Evolutionary conservation across 2,329 filamentous ascomycete genomes (phyloP).

Genomic region (Colletotrichum tanaceti): DNA sequence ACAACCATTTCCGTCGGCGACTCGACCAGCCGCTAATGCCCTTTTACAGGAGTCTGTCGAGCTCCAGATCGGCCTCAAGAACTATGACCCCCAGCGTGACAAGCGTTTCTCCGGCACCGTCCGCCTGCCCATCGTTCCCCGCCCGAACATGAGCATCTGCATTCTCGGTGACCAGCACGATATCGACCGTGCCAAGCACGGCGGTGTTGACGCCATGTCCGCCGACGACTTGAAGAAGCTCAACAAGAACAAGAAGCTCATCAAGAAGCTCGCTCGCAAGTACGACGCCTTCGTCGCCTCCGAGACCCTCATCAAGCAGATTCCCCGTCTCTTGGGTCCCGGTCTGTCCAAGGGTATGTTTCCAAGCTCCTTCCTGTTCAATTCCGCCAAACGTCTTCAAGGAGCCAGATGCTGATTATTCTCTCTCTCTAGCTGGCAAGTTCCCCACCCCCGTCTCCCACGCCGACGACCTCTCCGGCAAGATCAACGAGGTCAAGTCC

Average conservation of each 20-base stretch:
- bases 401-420: constrained; percentile 45
- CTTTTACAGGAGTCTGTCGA: constrained; percentile 76
- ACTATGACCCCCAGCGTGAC: constrained; percentile 99
- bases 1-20: too few relatives aligned
- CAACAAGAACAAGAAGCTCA: constrained; percentile 99
- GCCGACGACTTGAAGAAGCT: constrained; percentile 99
- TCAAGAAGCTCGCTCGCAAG: constrained; percentile 99
- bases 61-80: constrained; percentile 94
- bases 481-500: constrained; percentile 99
- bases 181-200: constrained; percentile 99
- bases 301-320: constrained; percentile 98
- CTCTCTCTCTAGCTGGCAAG: constrained; percentile 81
- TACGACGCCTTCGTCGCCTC: constrained; percentile 99
- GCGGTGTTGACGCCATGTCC: constrained; percentile 98
- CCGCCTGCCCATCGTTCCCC: constrained; percentile 90
- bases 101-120: constrained; percentile 99
- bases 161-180: constrained; percentile 86
- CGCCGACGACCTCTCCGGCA: constrained; percentile 90
- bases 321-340: constrained; percentile 98
- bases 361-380: background rate
- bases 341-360: constrained; percentile 95
- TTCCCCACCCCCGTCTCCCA: constrained; percentile 99
- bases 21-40: constrained; percentile 1
- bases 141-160: constrained; percentile 91
- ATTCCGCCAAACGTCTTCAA: constrained; percentile 1